Evolutionary conservation across 2,329 filamentous ascomycete species (phyloP), one percentile per base, ranked within the genome.

Genomic region (Aspergillus novofumigatus): DNA sequence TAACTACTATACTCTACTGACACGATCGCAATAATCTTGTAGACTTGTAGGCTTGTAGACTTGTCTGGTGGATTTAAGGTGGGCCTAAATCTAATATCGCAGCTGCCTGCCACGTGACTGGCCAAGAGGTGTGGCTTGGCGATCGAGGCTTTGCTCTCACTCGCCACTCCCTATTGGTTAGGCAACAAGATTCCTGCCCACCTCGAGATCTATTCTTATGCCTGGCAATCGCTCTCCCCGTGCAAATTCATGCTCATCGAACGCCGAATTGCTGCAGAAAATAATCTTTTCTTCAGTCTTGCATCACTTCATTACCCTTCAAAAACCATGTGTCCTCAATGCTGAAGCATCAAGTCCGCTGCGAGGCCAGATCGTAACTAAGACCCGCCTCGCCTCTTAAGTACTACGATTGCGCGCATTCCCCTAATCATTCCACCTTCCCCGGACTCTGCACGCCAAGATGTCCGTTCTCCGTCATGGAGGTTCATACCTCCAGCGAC

Each of bases 381-480:
- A 28, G 8, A 49, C 32, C 26, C 26, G 35, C 28, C n/a, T 28
- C 49, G 51, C 50, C 54, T 42, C 26, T 35, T 57, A 47, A 51
- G 42, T 44, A 45, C 42, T 53, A 55, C 59, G 62, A 58, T 58
- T 57, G 50, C 55, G 38, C 52, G 56, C 58, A 56, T 21, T 50
- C 56, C 60, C 59, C 38, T 48, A 53, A 54, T 42, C 45, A 44
- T 44, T 44, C 42, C 44, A 53, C 48, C 25, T 26, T 29, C 42
- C 49, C 55, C 55, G 53, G 56, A 60, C 54, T 51, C 55, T 56
- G 54, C 53, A 58, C 63, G 66, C 66, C 64, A 74, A 64, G 61
- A 79, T 79, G 77, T 78, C 77, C 62, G 75, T 78, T 59, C 72
- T 79, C 59, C 74, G 74, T 58, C 75, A 77, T 66, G 75, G 74